These are phyloP conservation scores for Calycina marina DNA, from an alignment of 2,329 filamentous ascomycete species.

Conservation along the genomic window DNA sequence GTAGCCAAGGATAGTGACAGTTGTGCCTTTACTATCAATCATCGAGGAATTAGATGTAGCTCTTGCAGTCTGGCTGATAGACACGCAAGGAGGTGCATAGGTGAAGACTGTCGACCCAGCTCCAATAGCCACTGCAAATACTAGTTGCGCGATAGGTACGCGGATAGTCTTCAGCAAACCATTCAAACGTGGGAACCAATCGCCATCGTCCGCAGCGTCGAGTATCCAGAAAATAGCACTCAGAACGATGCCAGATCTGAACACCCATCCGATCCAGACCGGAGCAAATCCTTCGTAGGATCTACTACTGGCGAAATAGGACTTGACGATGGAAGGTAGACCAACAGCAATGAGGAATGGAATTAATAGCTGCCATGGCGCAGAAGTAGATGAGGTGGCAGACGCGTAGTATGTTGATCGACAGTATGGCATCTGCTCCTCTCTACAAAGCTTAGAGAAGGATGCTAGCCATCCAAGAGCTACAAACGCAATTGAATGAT, in stretches of 20 bases:
- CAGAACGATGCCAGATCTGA: slow-evolving; percentile 62
- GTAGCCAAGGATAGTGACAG: slow-evolving; percentile 76
- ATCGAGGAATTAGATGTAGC: slow-evolving; percentile 9
- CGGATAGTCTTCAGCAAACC: slow-evolving; percentile 57
- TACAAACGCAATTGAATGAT: slow-evolving; percentile 75
- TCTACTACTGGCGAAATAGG: slow-evolving; percentile 66
- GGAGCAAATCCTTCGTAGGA: slow-evolving; percentile 81
- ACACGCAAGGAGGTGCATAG: slow-evolving; percentile 75
- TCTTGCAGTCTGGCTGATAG: slow-evolving; percentile 39
- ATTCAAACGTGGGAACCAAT: slow-evolving; percentile 54
- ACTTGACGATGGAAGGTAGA: slow-evolving; percentile 62
- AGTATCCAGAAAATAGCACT: slow-evolving; percentile 76
- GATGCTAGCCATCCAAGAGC: slow-evolving; percentile 67
- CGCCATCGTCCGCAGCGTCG: slow-evolving; percentile 74
- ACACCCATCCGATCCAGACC: slow-evolving; percentile 67
- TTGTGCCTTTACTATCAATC: slow-evolving; percentile 27
- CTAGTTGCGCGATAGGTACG: slow-evolving; percentile 64
- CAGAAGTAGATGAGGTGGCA: slow-evolving; percentile 79
- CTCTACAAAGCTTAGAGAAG: slow-evolving; percentile 81
- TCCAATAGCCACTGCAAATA: slow-evolving; percentile 66
- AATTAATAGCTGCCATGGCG: slow-evolving; percentile 74
- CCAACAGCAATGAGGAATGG: slow-evolving; percentile 59
- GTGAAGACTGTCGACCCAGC: slow-evolving; percentile 75
- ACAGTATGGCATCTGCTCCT: slow-evolving; percentile 98
- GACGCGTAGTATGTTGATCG: slow-evolving; percentile 92